Percentiles rank a stretch among this genome's conserved stretches.
phyloP scores from a whole-genome alignment of 371 early-diverging fungal genomes.

The Apophysomyces variabilis region DNA sequence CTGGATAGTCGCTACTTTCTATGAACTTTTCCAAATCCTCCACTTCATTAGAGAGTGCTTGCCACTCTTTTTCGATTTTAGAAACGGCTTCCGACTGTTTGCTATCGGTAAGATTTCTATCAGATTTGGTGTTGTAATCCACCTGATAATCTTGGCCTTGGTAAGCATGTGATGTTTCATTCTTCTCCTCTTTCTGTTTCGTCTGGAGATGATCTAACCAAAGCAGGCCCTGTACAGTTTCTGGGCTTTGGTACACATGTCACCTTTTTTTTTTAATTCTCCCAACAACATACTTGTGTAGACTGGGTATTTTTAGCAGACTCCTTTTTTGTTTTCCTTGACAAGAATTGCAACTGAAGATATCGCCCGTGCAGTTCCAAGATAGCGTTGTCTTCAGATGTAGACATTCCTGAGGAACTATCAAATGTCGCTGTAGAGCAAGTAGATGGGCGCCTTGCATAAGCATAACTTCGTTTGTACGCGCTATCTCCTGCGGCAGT shows the following conservation, averaged over 20 bases:
- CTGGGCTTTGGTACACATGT: background rate
- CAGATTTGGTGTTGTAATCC: no score
- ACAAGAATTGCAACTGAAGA: slow-evolving; percentile 15
- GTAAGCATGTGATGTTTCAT: background rate
- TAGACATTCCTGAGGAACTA: background rate
- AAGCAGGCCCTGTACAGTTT: background rate
- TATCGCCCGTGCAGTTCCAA: slow-evolving; percentile 12
- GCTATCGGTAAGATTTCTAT: no score
- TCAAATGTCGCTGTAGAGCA: background rate
- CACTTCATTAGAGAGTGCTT: no score
- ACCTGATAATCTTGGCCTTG: no score
- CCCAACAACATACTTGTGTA: background rate
- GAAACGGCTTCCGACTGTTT: no score
- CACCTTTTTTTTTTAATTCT: background rate
- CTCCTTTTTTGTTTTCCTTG: slow-evolving; percentile 10
- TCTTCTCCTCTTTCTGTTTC: background rate
- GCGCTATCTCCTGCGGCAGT: background rate
- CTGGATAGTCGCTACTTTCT: no score
- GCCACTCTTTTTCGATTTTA: no score
- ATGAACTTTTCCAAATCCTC: no score
- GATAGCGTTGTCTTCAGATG: background rate
- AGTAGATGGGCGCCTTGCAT: background rate
- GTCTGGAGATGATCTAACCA: background rate
- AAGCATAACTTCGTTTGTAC: background rate
- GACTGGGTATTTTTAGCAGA: background rate